Evolutionary conservation across 1,284 basidiomycete genomes (phyloP), one percentile per base, ranked within the genome.

Genomic region (Moesziomyces globuligerus): DNA sequence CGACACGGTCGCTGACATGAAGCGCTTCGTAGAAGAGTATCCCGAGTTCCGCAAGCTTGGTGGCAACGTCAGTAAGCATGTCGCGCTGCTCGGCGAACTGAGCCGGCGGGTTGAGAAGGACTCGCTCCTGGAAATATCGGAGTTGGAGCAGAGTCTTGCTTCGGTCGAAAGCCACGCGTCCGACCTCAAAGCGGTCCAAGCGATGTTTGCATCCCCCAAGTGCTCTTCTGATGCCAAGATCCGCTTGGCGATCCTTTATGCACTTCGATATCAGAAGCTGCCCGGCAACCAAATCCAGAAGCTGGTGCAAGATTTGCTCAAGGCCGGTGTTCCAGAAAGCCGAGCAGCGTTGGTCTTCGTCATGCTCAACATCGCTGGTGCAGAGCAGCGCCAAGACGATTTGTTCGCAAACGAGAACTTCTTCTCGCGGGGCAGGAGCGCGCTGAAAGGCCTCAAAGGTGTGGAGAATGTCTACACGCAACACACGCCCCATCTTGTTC

Each of bases 381-480:
- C 92, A 1, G 95, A 98, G 81, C 93, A 97, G 78, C 88, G 96
- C 26, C 96, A 98, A 84, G 95, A 98, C 79, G 96, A 98, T 83
- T 85, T 99, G 44, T 98, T 98, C 82, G 93, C 93, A 40, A 97
- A 92, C 54, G 94, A 97, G 81, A 94, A 94, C 39, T 86, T 99
- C 55, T 89, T 99, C 70, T 93, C 93, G 1, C 90, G 95, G 79
- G 96, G 96, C 7, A 91, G 93, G 62, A 93, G 91, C 32, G 96
- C 95, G 0, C 83, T 99, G 65, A 97, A 97, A 81, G 96, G 96
- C 1, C 85, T 98, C 53, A 97, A 97, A 86, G 96, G 96, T 7
- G 96, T 98, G 7, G 96, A 99, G 83, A 99, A 99, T 78, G 95
- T 98, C 8, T 99, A 98, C 81, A 99, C 94, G 53, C 96, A 98